Conservation (phyloP, 257 asterid species). For the Solanum microdontum region DNA sequence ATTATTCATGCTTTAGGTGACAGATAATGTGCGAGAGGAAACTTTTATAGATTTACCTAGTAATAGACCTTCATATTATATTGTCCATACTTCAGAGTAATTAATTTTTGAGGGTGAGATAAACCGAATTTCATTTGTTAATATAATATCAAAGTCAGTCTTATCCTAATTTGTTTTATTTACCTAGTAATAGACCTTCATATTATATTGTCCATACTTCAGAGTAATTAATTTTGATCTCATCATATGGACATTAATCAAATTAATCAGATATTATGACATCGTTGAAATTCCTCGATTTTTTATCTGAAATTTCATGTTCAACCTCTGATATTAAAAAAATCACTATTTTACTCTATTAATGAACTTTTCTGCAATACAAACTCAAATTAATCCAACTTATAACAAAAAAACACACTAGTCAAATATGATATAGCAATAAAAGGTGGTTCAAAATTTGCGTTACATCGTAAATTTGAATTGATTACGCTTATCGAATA, state of each 20-base stretch:
- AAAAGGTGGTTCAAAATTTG: not conserved
- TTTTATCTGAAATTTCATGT: not conserved
- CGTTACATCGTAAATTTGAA: not conserved
- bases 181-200: not conserved
- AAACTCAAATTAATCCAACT: not conserved
- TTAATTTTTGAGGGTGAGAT: not conserved
- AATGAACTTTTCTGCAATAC: not conserved
- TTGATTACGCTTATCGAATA: not conserved
- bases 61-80: too few species aligned
- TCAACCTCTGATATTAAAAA: too few species aligned
- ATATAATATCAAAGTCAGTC: not conserved
- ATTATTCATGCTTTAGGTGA: not conserved
- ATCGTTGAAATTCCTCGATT: not conserved
- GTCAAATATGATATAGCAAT: not conserved
- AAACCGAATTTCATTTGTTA: not conserved
- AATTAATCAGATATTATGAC: too few species aligned
- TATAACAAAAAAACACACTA: too few species aligned
- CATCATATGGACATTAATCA: not conserved
- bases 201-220: not conserved
- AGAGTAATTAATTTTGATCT: not conserved
- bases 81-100: too few species aligned
- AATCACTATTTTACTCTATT: not conserved
- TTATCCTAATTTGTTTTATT: not conserved
- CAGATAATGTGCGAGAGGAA: not conserved
- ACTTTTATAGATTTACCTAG: not conserved